Evolutionary conservation across 768 basidiomycete species (phyloP).

Genomic region (Nidula microcarpa): DNA sequence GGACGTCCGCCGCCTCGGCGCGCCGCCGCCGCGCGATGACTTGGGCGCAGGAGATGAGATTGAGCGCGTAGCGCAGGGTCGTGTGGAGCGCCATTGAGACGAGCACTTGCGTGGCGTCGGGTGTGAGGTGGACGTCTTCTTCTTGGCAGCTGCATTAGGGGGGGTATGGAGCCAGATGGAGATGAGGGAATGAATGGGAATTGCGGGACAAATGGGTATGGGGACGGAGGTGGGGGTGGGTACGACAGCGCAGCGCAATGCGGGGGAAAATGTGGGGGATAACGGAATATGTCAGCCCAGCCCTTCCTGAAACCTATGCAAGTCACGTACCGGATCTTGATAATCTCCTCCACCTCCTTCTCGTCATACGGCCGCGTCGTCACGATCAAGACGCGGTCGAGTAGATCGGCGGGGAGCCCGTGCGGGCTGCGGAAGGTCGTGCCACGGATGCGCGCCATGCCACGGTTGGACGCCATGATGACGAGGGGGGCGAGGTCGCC

Average conservation of each 20-base stretch:
- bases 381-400: conserved; percentile 95
- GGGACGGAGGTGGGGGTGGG: too few species aligned
- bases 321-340: conserved; percentile 74
- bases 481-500: conserved; percentile 91
- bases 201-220: too few species aligned
- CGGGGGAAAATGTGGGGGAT: too few species aligned
- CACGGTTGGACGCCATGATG: conserved; percentile 97
- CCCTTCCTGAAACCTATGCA: not conserved
- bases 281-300: too few species aligned
- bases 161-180: too few species aligned
- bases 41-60: conserved; percentile 91
- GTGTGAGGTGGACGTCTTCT: conserved; percentile 84
- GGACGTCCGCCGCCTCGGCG: conserved; percentile 74
- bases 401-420: conserved; percentile 89
- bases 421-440: conserved; percentile 92
- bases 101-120: conserved; percentile 73
- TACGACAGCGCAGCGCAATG: too few species aligned
- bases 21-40: conserved; percentile 85
- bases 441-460: conserved; percentile 91
- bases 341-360: conserved; percentile 87
- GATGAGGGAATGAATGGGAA: too few species aligned
- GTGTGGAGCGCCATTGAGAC: conserved; percentile 88
- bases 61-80: conserved; percentile 90
- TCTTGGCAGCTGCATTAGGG: conserved; percentile 53
- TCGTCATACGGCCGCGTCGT: conserved; percentile 83